Evolutionary conservation across 164 flowering plant species (phyloP).

Genomic region (Dillenia suffruticosa): DNA sequence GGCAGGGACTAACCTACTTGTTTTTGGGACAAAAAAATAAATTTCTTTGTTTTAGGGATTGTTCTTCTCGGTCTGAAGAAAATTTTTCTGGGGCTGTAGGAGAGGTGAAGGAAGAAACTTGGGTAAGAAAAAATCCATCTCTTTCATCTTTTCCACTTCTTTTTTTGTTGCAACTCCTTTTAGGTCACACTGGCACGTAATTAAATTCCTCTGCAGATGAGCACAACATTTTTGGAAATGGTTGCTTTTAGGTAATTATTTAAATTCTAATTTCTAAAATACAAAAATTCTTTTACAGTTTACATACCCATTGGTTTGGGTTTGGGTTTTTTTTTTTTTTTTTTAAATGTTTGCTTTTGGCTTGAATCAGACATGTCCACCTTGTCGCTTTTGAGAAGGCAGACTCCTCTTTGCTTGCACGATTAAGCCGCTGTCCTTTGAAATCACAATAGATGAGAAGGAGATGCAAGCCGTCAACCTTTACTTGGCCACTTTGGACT

Average conservation of each 20-base stretch:
- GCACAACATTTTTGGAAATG: slow-evolving; percentile 48
- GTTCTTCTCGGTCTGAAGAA: slow-evolving; percentile 52
- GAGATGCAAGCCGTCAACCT: slow-evolving; percentile 72
- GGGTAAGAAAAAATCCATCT: slow-evolving; percentile 33
- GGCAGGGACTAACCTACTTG: no score
- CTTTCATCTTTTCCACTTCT: no score
- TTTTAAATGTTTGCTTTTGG: background rate
- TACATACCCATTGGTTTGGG: background rate
- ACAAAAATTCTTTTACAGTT: background rate
- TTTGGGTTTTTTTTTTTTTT: no score
- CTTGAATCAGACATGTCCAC: slow-evolving; percentile 47
- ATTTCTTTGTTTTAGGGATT: background rate
- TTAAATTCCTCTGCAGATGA: slow-evolving; percentile 31
- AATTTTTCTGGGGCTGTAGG: slow-evolving; percentile 51
- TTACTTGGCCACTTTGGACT: background rate
- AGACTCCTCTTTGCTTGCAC: slow-evolving; percentile 65
- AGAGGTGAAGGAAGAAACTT: slow-evolving; percentile 79
- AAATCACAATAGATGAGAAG: slow-evolving; percentile 45
- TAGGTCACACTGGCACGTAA: no score
- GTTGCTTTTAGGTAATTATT: slow-evolving; percentile 52
- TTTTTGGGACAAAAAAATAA: no score
- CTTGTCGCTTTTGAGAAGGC: slow-evolving; percentile 57
- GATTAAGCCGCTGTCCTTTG: slow-evolving; percentile 53
- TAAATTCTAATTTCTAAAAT: background rate
- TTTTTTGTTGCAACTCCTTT: no score